These are phyloP conservation scores for Laburnicola sp. DNA, from an alignment of 2,329 filamentous ascomycete species.

Conservation along the genomic window DNA sequence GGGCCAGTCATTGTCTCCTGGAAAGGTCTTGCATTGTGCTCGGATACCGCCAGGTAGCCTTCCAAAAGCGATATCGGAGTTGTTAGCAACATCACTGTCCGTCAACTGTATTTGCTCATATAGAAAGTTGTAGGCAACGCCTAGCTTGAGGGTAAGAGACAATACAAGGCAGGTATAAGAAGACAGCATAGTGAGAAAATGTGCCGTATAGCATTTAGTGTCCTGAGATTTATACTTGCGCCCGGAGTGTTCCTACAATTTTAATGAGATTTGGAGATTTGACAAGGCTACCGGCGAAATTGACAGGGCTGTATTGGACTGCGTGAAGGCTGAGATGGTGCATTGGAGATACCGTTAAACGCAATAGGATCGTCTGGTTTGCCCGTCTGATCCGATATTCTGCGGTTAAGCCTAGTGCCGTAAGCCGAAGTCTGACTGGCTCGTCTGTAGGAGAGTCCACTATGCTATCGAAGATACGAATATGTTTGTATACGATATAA, in stretches of 20 bases:
- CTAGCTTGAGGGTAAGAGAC: not conserved
- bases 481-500: not conserved
- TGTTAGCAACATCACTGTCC: constrained; percentile 23
- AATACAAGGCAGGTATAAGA: not conserved
- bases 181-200: constrained; percentile 10
- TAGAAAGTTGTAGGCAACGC: constrained; percentile 26
- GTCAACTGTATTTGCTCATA: constrained; percentile 28
- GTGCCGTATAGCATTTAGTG: not conserved
- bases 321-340: not conserved
- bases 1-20: not conserved
- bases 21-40: constrained; percentile 25
- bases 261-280: too few species aligned
- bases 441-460: not conserved
- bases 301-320: not conserved
- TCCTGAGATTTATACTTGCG: not conserved
- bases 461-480: not conserved
- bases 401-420: not conserved
- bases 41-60: constrained; percentile 7
- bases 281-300: not conserved
- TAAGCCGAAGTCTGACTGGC: too few species aligned
- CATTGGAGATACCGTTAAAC: not conserved
- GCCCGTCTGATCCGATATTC: not conserved
- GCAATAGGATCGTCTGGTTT: not conserved
- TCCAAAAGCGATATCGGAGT: constrained; percentile 30
- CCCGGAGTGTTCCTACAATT: too few species aligned